Conservation (phyloP, 495 filamentous ascomycete species). For the Aspergillus leporis region DNA sequence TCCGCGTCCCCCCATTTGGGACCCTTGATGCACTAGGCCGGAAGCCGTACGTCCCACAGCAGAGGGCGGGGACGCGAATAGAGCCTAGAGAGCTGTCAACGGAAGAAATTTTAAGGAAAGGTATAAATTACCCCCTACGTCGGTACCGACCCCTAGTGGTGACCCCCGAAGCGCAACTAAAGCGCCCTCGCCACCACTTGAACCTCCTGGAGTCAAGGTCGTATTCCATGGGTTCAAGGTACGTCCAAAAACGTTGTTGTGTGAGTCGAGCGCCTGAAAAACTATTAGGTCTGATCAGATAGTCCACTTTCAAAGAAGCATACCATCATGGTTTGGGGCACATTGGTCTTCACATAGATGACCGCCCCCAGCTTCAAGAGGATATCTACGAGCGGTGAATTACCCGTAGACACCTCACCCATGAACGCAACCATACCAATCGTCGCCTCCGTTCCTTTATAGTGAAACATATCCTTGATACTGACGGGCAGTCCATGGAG, state of each 20-base stretch:
- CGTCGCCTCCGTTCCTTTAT: conserved; percentile 44
- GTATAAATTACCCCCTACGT: too few relatives aligned
- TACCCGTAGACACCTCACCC: conserved; percentile 13
- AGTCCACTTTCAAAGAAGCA: neutral
- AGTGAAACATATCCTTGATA: conserved; percentile 60
- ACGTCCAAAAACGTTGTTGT: conserved; percentile 60
- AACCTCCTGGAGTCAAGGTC: conserved; percentile 52
- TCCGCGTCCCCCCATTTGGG: conserved; percentile 50
- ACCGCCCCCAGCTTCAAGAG: conserved; percentile 39
- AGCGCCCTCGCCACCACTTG: conserved; percentile 61
- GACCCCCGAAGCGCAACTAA: conserved; percentile 36
- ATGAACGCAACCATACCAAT: conserved; percentile 28
- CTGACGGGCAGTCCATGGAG: conserved; percentile 65
- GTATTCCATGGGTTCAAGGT: conserved; percentile 57
- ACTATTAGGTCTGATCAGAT: conserved; percentile 2
- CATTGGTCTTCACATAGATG: conserved; percentile 58
- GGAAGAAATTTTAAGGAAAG: too few relatives aligned
- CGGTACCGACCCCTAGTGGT: conserved; percentile 38
- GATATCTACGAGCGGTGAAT: conserved; percentile 26
- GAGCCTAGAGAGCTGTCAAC: conserved; percentile 28
- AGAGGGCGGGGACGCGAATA: conserved; percentile 63
- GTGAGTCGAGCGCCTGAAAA: conserved; percentile 40
- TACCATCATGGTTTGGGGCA: conserved; percentile 51
- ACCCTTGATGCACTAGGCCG: conserved; percentile 40
- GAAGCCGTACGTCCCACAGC: conserved; percentile 58